Evolutionary conservation across 2,329 filamentous ascomycete species (phyloP), one percentile per base, ranked within the genome.

Genomic region (Nigrospora sphaerica): DNA sequence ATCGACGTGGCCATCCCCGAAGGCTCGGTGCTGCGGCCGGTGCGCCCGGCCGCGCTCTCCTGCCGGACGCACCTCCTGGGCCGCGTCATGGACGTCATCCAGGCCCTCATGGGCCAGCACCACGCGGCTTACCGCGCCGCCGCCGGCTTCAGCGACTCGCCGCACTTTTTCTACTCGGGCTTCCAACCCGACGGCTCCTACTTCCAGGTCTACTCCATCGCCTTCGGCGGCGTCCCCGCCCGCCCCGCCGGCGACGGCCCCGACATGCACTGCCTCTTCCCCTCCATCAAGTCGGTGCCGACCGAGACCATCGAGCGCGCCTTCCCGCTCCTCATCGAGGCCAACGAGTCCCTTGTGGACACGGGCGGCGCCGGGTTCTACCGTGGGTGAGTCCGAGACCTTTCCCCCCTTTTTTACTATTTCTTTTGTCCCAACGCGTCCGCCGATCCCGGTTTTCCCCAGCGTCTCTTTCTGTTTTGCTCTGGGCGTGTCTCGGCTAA

Each of bases 181-280:
- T 75, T 70, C 57, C 71, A 70, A 50, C 67, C 71, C 1, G 56
- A 66, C 12, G 72, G 71, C 5, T 69, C 9, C 36, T 45, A 69
- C 62, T 75, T 67, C 50, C 66, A 74, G 46, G 61, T 75, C 0
- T 75, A 73, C 50, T 71, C 74, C 47, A 75, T 75, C 45, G 70
- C 70, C 0, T 75, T 75, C 34, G 72, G 71, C 5, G 72, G 72
- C 19, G 71, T 74, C 0, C 71, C 71, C 4, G 71, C 71, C 0
- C 64, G 71, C 0, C 68, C 68, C 1, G 65, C 67, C 6, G 71
- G 72, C 17, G 71, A 75, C 43, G 71, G 71, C 3, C 69, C 67
- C 2, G 70, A 75, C 50, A 74, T 72, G 47, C 72, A 75, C 52
- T 74, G 71, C 40, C 58, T 75, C 3, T 75, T 74, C 55, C 71